phyloP scores from a whole-genome alignment of 1,284 basidiomycete species.

The Nidula niveotomentosa region DNA sequence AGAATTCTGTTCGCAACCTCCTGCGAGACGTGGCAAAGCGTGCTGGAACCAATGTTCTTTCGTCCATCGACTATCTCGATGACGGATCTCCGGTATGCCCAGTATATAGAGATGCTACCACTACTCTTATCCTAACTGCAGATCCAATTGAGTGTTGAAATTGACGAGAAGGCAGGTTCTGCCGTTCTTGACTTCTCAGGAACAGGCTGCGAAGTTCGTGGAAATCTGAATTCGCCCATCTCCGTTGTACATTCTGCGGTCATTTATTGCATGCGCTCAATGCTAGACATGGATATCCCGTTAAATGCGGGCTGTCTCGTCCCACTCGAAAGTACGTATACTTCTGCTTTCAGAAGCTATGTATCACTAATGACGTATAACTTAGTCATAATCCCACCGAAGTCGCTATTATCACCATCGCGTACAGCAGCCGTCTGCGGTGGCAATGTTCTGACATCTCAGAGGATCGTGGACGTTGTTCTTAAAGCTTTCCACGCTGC shows the following conservation, averaged over 20 bases:
- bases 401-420: conserved; percentile 82
- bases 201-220: conserved; percentile 87
- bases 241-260: conserved; percentile 92
- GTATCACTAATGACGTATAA: neutral
- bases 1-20: conserved; percentile 84
- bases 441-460: conserved; percentile 91
- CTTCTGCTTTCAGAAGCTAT: neutral
- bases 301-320: conserved; percentile 93
- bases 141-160: conserved; percentile 82
- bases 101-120: neutral
- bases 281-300: conserved; percentile 92
- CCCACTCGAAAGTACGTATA: conserved; percentile 64
- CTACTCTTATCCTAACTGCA: conserved; percentile 23
- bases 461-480: conserved; percentile 95
- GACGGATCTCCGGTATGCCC: conserved; percentile 78
- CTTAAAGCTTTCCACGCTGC: conserved; percentile 92
- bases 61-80: conserved; percentile 80
- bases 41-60: conserved; percentile 64
- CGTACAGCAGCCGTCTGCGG: conserved; percentile 89
- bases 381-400: conserved; percentile 79
- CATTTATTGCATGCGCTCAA: conserved; percentile 93
- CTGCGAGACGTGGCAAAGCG: conserved; percentile 76
- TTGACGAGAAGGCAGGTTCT: conserved; percentile 74
- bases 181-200: conserved; percentile 92
- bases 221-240: conserved; percentile 89